Percentiles rank a stretch among this genome's conserved stretches.
phyloP scores from a whole-genome alignment of 768 basidiomycete species.

The Brasilioporus rufonigricans region DNA sequence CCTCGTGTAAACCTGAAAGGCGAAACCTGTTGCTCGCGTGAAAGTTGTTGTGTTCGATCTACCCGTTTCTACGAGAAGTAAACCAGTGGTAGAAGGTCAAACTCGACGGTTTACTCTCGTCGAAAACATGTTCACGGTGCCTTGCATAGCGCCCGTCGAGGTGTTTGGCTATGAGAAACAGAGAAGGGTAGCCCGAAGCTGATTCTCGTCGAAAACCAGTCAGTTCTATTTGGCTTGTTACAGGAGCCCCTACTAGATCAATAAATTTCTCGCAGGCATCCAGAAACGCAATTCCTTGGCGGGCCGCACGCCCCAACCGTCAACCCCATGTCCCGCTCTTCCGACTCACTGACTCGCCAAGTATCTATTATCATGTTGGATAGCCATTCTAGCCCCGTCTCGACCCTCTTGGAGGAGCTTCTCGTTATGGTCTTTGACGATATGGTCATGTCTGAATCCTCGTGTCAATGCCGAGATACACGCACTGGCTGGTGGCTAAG shows the following conservation, averaged over 20 bases:
- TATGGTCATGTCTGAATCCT: conserved; percentile 11
- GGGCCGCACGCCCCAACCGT: background rate
- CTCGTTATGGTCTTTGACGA: conserved; percentile 21
- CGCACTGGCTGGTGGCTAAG: background rate
- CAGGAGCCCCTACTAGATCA: background rate
- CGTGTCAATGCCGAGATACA: background rate
- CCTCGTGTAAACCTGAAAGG: background rate
- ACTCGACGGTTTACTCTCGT: background rate
- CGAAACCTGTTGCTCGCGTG: too few species aligned
- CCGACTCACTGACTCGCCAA: background rate
- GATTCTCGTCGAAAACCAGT: background rate
- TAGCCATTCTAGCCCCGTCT: conserved; percentile 5
- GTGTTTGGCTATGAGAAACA: background rate
- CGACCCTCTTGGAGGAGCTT: conserved; percentile 17
- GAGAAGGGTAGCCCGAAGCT: background rate
- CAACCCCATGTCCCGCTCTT: background rate
- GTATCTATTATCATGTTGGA: background rate
- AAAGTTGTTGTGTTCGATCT: too few species aligned
- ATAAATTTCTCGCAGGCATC: background rate
- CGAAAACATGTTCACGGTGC: background rate
- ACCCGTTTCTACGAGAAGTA: too few species aligned
- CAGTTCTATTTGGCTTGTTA: background rate
- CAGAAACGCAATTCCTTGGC: background rate
- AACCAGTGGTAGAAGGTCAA: too few species aligned
- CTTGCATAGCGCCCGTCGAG: background rate